Conservation (phyloP, 2,329 filamentous ascomycete genomes). For the Colletotrichum spaethianum region DNA sequence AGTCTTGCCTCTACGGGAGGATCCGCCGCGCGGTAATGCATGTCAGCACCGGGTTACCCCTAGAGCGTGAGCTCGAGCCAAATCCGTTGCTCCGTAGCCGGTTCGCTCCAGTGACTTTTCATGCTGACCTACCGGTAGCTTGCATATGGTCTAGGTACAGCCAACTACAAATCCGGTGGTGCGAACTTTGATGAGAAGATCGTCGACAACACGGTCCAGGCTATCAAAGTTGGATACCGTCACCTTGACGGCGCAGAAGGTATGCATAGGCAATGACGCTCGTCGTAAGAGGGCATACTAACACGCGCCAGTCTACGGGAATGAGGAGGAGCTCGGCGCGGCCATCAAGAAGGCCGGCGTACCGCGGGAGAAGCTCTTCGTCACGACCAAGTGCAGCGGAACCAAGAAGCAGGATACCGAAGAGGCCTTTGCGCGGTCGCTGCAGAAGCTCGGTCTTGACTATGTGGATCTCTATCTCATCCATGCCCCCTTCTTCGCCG, state of each 20-base stretch:
- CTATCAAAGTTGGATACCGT: constrained; percentile 78
- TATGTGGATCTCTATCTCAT: constrained; percentile 82
- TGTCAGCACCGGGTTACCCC: constrained; percentile 11
- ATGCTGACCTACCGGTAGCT: constrained; percentile 60
- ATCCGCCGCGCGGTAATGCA: neutral
- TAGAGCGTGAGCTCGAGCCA: neutral
- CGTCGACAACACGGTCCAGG: constrained; percentile 66
- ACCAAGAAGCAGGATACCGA: constrained; percentile 56
- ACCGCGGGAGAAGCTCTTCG: constrained; percentile 77
- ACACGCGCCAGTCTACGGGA: constrained; percentile 67
- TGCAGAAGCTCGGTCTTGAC: constrained; percentile 76
- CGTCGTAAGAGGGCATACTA: constrained; percentile 14
- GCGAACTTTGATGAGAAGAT: constrained; percentile 69
- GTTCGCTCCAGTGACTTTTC: neutral
- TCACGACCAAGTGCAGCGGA: constrained; percentile 72
- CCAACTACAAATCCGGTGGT: constrained; percentile 69
- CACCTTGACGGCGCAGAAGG: constrained; percentile 84
- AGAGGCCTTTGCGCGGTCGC: constrained; percentile 70
- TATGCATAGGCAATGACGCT: constrained; percentile 48
- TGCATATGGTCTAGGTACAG: constrained; percentile 81
- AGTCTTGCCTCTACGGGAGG: neutral
- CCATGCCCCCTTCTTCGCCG: constrained; percentile 69
- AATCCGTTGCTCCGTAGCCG: neutral
- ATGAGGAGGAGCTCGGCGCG: constrained; percentile 78
- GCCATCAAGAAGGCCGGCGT: constrained; percentile 78